Conservation (phyloP, 208 protist genomes). For the Acanthamoeba divionensis region DNA sequence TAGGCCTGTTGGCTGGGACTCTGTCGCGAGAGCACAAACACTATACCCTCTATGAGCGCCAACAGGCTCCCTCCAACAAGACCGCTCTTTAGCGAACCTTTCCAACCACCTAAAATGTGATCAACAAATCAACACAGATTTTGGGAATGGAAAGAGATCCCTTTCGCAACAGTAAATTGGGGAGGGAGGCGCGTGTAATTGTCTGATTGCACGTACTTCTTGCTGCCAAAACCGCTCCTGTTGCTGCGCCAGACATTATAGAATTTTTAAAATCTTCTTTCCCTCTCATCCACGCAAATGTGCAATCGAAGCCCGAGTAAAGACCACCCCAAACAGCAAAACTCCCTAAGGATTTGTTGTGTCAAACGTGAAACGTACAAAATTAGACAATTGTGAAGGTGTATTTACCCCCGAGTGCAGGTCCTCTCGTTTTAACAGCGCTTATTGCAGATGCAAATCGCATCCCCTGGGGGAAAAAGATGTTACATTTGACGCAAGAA, state of each 20-base stretch:
- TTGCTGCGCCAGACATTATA: constrained; percentile 46
- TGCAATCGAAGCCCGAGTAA: constrained; percentile 54
- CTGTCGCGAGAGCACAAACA: constrained; percentile 35
- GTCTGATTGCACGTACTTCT: constrained; percentile 42
- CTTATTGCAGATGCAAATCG: neutral
- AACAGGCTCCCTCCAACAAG: constrained; percentile 14
- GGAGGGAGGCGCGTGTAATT: too few species aligned
- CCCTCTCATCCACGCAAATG: constrained; percentile 1
- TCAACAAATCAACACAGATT: too few species aligned
- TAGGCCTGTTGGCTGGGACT: neutral
- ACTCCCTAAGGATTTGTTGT: neutral
- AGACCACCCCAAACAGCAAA: constrained; percentile 49
- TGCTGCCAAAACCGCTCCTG: constrained; percentile 15
- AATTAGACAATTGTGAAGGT: neutral
- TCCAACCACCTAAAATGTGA: constrained; percentile 43
- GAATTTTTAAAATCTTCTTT: constrained; percentile 49
- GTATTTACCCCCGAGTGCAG: neutral
- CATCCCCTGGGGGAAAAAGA: constrained; percentile 7
- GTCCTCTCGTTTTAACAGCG: neutral
- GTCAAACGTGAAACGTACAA: neutral
- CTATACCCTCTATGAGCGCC: constrained; percentile 39
- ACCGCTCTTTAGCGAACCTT: constrained; percentile 39
- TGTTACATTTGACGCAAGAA: neutral
- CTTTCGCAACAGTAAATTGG: too few species aligned
- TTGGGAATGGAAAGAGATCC: too few species aligned